Evolutionary conservation across 225 moss, liverwort and hornwort species (phyloP).

Genomic region (Pleurozium schreberi): DNA sequence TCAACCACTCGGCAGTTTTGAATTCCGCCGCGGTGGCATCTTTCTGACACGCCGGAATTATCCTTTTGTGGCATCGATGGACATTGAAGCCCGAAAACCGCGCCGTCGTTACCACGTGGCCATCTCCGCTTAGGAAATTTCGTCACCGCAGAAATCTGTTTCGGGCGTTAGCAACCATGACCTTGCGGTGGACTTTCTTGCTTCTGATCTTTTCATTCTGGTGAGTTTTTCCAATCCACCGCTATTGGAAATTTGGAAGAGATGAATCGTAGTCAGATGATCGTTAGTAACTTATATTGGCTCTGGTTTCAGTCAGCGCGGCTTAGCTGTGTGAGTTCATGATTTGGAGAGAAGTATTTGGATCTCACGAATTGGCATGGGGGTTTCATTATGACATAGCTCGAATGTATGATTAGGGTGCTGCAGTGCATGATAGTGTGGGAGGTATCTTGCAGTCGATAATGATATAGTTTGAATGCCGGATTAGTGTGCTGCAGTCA

Average conservation of each 20-base stretch:
- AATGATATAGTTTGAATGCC: not conserved
- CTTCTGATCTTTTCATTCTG: not conserved
- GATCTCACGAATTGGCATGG: too few species aligned
- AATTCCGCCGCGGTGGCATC: not conserved
- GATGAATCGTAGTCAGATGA: not conserved
- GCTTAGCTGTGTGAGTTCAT: not conserved
- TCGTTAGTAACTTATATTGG: not conserved
- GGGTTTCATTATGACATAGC: not conserved
- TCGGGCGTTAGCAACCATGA: not conserved
- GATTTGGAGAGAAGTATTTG: not conserved
- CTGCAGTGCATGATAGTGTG: not conserved
- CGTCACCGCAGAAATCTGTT: not conserved
- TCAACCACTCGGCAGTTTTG: not conserved
- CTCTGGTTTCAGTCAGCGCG: not conserved
- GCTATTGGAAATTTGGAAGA: not conserved
- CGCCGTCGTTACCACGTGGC: not conserved
- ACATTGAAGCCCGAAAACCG: not conserved
- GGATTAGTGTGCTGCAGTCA: not conserved
- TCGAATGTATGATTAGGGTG: not conserved
- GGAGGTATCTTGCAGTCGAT: not conserved
- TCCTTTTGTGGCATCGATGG: not conserved
- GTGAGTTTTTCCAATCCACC: not conserved
- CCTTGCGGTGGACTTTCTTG: not conserved
- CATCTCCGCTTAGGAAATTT: not conserved
- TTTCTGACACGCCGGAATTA: not conserved